Evolutionary conservation across 202 grass and related monocot genomes (phyloP).

Genomic region (Schoenoplectus triqueter): DNA sequence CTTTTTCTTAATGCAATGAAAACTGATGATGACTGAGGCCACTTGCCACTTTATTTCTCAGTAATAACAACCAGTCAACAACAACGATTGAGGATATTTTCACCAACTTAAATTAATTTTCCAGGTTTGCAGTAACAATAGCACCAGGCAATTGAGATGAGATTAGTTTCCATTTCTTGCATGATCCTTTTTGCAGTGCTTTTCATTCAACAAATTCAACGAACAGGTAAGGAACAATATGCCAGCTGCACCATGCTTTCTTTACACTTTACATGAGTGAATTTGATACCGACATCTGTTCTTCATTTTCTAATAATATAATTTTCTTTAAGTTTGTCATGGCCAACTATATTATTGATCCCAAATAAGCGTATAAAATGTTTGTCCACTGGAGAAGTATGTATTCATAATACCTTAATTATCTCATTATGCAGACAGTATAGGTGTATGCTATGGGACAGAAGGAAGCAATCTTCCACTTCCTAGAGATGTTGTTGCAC

Average conservation of each 20-base stretch:
- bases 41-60: background rate
- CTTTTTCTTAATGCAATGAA: constrained; percentile 9
- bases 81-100: background rate
- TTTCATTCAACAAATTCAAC: background rate
- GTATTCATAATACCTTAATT: background rate
- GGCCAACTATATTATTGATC: background rate
- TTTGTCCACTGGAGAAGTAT: background rate
- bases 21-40: background rate
- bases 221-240: constrained; percentile 8
- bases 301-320: background rate
- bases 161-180: background rate
- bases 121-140: constrained; percentile 2
- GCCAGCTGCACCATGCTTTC: background rate
- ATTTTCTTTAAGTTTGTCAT: background rate
- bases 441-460: constrained; percentile 40
- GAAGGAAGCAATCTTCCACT: constrained; percentile 31
- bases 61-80: background rate
- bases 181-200: background rate
- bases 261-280: background rate
- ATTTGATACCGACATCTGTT: background rate
- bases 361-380: background rate
- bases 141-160: constrained; percentile 4
- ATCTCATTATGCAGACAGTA: constrained; percentile 29
- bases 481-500: constrained; percentile 15
- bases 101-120: background rate